phyloP scores from a whole-genome alignment of 1,139 yeast genomes.

The Kodamaea plutei region DNA sequence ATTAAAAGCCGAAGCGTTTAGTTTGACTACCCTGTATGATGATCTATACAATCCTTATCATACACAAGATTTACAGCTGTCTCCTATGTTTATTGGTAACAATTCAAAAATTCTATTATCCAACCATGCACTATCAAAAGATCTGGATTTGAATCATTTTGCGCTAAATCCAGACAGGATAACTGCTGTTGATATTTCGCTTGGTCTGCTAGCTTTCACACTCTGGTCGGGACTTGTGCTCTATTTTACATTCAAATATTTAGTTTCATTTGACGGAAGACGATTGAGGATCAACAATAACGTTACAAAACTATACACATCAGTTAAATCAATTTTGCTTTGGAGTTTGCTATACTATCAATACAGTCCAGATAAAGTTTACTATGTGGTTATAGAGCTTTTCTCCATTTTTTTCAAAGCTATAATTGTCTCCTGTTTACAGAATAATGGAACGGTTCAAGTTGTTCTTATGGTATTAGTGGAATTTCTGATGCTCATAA shows the following conservation, averaged over 20 bases:
- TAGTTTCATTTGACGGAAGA: slow-evolving; percentile 20
- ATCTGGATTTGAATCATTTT: too few relatives aligned
- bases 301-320: slow-evolving; percentile 41
- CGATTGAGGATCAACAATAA: slow-evolving; percentile 18
- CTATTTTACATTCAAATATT: slow-evolving; percentile 31
- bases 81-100: neutral
- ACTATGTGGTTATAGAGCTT: slow-evolving; percentile 35
- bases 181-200: slow-evolving; percentile 12
- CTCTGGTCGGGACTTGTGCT: slow-evolving; percentile 29
- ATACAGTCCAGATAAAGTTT: slow-evolving; percentile 40
- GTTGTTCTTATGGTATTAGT: slow-evolving; percentile 35
- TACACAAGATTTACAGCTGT: neutral
- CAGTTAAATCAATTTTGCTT: slow-evolving; percentile 40
- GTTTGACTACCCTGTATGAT: slow-evolving; percentile 25
- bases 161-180: neutral
- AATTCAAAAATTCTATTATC: neutral
- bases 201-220: slow-evolving; percentile 31
- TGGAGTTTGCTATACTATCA: slow-evolving; percentile 47
- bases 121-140: neutral
- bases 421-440: slow-evolving; percentile 42
- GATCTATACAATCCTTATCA: slow-evolving; percentile 15
- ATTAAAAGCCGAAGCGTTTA: slow-evolving; percentile 24
- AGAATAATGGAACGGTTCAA: slow-evolving; percentile 42
- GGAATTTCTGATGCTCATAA: slow-evolving; percentile 30
- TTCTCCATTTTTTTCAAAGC: slow-evolving; percentile 29